Percentiles rank a stretch among this genome's conserved stretches.
Evolutionary conservation across 139 green algal species (phyloP).

Genomic region (Picochlorum sp.): DNA sequence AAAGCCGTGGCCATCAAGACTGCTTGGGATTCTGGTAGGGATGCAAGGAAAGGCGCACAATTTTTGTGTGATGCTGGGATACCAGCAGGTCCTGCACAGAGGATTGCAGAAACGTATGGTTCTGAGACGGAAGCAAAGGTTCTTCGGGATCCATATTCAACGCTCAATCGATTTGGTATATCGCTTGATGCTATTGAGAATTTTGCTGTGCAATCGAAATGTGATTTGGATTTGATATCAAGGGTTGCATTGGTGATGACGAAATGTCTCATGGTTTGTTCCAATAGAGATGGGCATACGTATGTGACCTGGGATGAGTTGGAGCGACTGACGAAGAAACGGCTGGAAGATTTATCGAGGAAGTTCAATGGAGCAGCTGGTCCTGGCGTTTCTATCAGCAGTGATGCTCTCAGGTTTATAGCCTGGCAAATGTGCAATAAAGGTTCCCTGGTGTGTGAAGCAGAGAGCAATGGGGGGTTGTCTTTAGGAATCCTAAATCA

Average conservation of each 20-base stretch:
- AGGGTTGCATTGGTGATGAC: slow-evolving; percentile 15
- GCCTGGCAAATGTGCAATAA: not conserved
- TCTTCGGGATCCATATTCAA: slow-evolving; percentile 6
- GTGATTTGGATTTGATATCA: slow-evolving; percentile 14
- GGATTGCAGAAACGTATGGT: not conserved
- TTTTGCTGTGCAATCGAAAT: slow-evolving; percentile 17
- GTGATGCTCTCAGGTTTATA: not conserved
- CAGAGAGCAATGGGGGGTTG: not conserved
- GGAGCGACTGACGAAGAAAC: not conserved
- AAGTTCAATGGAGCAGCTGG: too few species aligned
- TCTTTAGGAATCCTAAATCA: not conserved
- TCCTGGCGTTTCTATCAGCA: too few species aligned
- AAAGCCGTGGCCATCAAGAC: slow-evolving; percentile 21
- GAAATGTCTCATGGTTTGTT: slow-evolving; percentile 12
- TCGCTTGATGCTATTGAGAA: slow-evolving; percentile 14
- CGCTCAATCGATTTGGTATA: slow-evolving; percentile 6
- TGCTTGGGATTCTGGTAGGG: slow-evolving; percentile 17
- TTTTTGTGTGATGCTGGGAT: slow-evolving; percentile 12
- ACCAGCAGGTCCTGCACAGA: slow-evolving; percentile 10
- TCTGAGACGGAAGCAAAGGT: not conserved
- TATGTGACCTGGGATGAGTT: slow-evolving; percentile 34
- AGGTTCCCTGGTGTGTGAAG: not conserved
- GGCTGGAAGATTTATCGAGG: not conserved
- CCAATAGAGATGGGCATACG: slow-evolving; percentile 24
- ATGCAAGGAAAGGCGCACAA: not conserved